Percentiles rank a stretch among this genome's conserved stretches.
Evolutionary conservation across 148 eudicot species (phyloP).

Genomic region (Rhododendron simsii): DNA sequence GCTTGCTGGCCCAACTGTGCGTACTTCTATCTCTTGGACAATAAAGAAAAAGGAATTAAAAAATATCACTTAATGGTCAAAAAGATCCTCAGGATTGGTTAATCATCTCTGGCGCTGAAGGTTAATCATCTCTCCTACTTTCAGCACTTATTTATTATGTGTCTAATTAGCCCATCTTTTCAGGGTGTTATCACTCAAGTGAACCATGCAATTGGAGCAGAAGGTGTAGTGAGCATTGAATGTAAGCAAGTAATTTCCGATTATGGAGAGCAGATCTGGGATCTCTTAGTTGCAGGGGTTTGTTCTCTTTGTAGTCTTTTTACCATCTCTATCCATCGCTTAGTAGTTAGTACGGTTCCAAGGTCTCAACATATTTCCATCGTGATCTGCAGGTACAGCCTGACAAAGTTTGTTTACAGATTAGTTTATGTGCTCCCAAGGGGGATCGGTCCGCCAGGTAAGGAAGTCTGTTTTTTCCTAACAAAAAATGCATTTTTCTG

Average conservation of each 20-base stretch:
- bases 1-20: conserved; percentile 84
- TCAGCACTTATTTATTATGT: neutral
- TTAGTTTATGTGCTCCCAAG: conserved; percentile 44
- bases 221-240: conserved; percentile 67
- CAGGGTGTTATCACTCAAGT: conserved; percentile 67
- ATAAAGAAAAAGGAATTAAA: neutral
- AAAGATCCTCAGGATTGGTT: conserved; percentile 4
- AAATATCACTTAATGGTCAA: neutral
- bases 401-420: conserved; percentile 49
- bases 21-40: conserved; percentile 10
- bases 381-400: conserved; percentile 51
- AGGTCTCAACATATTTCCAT: neutral
- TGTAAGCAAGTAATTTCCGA: conserved; percentile 60
- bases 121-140: neutral
- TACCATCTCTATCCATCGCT: neutral
- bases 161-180: conserved; percentile 9
- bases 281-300: conserved; percentile 70
- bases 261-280: conserved; percentile 83
- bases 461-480: conserved; percentile 1
- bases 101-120: neutral
- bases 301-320: conserved; percentile 14
- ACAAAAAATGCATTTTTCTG: neutral
- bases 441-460: conserved; percentile 40
- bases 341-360: neutral
- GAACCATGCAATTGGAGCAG: conserved; percentile 85